Conservation (phyloP, 495 filamentous ascomycete species). For the Hypoxylon rickii region DNA sequence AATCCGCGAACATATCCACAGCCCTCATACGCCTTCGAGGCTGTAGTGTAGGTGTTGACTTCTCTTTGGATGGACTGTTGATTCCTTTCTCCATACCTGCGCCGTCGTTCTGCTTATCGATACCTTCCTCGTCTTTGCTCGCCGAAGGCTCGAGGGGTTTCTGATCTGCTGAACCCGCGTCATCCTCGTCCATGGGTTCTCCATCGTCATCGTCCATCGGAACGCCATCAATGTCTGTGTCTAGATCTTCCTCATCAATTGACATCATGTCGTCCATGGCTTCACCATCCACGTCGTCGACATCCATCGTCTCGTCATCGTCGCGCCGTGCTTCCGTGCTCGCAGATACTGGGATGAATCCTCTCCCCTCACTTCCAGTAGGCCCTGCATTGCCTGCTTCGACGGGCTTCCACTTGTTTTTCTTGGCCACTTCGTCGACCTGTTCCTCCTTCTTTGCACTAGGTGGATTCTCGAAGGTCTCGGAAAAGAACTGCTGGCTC, state of each 20-base stretch:
- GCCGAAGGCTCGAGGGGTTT: slow-evolving; percentile 24
- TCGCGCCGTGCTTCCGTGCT: slow-evolving; percentile 15
- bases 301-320: slow-evolving; percentile 29
- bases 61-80: slow-evolving; percentile 7
- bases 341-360: slow-evolving; percentile 42
- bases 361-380: slow-evolving; percentile 41
- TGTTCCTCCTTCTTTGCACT: slow-evolving; percentile 56
- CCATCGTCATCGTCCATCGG: slow-evolving; percentile 50
- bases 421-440: slow-evolving; percentile 56
- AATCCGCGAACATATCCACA: slow-evolving; percentile 92
- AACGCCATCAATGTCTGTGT: slow-evolving; percentile 55
- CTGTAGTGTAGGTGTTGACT: slow-evolving; percentile 24
- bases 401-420: slow-evolving; percentile 73
- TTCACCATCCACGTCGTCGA: slow-evolving; percentile 50
- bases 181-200: slow-evolving; percentile 39
- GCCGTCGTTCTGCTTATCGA: slow-evolving; percentile 28
- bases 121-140: slow-evolving; percentile 34
- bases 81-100: slow-evolving; percentile 7
- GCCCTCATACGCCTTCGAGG: slow-evolving; percentile 71
- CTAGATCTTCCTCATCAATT: slow-evolving; percentile 48
- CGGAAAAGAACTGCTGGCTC: slow-evolving; percentile 72
- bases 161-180: slow-evolving; percentile 44
- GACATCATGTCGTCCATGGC: slow-evolving; percentile 57
- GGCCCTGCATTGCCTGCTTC: slow-evolving; percentile 52
- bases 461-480: slow-evolving; percentile 76